Percentiles rank a stretch among this genome's conserved stretches.
These are phyloP conservation scores for Rhizophagus prolifer DNA, from an alignment of 192 early-diverging fungal genomes.

Conservation along the genomic window DNA sequence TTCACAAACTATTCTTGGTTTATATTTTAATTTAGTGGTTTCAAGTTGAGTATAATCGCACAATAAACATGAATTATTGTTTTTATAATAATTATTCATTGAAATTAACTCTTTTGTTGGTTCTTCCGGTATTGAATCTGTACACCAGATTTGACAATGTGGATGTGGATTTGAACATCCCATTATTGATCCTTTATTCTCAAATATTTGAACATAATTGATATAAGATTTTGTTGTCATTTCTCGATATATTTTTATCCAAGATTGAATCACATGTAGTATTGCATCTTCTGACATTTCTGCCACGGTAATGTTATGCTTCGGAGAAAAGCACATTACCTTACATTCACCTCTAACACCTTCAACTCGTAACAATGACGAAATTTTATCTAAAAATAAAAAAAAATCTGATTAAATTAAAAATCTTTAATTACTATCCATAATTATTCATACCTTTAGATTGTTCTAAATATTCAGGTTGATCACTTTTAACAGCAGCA, in stretches of 20 bases:
- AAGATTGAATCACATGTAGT: conserved; percentile 62
- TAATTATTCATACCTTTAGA: not conserved
- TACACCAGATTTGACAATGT: conserved; percentile 93
- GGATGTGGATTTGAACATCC: conserved; percentile 98
- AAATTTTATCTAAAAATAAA: conserved; percentile 19
- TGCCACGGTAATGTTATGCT: conserved; percentile 86
- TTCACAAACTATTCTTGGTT: conserved; percentile 71
- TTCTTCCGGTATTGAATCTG: conserved; percentile 81
- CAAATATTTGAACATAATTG: conserved; percentile 91
- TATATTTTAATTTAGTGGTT: conserved; percentile 39
- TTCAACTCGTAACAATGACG: conserved; percentile 54
- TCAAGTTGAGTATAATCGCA: conserved; percentile 79
- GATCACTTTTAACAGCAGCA: conserved; percentile 72
- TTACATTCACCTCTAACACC: conserved; percentile 75
- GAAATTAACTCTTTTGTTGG: conserved; percentile 68
- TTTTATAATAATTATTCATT: conserved; percentile 59
- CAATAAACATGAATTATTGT: conserved; percentile 65
- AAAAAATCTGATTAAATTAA: not conserved
- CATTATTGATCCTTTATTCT: conserved; percentile 97
- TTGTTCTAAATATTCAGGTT: conserved; percentile 44
- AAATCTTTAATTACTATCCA: not conserved
- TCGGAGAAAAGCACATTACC: conserved; percentile 92
- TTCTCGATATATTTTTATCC: conserved; percentile 65
- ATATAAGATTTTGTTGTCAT: conserved; percentile 56
- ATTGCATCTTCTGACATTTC: conserved; percentile 77